Evolutionary conservation across 176 grass and related monocot genomes (phyloP).

Genomic region (Zizania latifolia): DNA sequence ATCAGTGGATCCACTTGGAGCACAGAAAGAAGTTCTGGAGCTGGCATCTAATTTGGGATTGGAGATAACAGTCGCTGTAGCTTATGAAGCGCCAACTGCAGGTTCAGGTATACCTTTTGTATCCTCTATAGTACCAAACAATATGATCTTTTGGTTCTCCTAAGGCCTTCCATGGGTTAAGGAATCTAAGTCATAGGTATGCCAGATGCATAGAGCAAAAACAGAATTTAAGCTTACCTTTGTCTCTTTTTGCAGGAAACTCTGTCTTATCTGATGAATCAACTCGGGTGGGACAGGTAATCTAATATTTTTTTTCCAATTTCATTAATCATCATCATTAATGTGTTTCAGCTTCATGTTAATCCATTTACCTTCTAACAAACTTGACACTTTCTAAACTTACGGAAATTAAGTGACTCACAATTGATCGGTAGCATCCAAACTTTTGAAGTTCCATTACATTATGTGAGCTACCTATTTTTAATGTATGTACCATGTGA

Average conservation of each 20-base stretch:
- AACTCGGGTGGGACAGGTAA: constrained; percentile 28
- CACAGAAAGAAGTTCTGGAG: constrained; percentile 71
- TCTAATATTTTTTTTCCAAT: neutral
- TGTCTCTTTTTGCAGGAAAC: constrained; percentile 36
- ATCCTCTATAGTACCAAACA: neutral
- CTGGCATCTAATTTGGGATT: constrained; percentile 60
- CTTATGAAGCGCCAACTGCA: constrained; percentile 50
- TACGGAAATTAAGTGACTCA: neutral
- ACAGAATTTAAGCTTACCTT: neutral
- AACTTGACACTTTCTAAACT: neutral
- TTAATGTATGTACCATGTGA: neutral
- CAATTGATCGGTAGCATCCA: neutral
- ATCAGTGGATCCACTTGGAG: constrained; percentile 79
- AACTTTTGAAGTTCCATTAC: neutral
- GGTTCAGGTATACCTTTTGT: constrained; percentile 34
- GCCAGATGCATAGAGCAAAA: neutral
- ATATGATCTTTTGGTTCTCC: constrained; percentile 12
- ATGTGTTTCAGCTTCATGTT: neutral
- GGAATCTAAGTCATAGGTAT: neutral
- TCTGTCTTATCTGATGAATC: constrained; percentile 32
- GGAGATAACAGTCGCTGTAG: constrained; percentile 58
- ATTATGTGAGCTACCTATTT: neutral
- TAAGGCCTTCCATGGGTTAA: neutral
- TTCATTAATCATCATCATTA: neutral
- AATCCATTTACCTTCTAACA: neutral